Conservation (phyloP, 306 rosid species). For the Castanospermum australe region DNA sequence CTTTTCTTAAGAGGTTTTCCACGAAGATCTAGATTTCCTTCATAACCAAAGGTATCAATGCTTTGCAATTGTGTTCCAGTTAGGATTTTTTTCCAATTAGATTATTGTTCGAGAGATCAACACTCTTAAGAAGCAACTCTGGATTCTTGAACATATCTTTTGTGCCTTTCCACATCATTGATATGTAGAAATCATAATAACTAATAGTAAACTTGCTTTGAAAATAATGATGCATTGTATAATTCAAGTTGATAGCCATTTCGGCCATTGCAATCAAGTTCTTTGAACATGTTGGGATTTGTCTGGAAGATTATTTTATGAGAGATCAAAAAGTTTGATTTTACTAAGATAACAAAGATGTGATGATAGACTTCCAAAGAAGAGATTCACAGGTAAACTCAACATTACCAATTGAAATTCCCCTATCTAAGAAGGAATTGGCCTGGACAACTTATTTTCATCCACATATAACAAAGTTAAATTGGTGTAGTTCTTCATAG, state of each 20-base stretch:
- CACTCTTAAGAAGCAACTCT: not conserved
- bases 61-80: not conserved
- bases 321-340: not conserved
- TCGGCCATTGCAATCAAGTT: not conserved
- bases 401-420: not conserved
- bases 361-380: not conserved
- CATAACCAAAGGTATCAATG: not conserved
- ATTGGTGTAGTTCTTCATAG: not conserved
- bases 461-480: not conserved
- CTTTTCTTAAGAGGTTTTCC: not conserved
- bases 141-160: not conserved
- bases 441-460: not conserved
- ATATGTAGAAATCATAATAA: accelerated
- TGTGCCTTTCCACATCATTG: not conserved
- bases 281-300: not conserved
- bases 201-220: accelerated
- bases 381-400: not conserved
- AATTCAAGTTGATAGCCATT: accelerated
- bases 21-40: not conserved
- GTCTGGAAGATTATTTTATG: not conserved
- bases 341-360: not conserved
- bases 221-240: accelerated
- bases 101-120: too few relatives aligned
- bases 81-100: too few relatives aligned
- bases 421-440: not conserved